These are phyloP conservation scores for Beauveria caledonica DNA, from an alignment of 2,329 filamentous ascomycete genomes.

Conservation along the genomic window DNA sequence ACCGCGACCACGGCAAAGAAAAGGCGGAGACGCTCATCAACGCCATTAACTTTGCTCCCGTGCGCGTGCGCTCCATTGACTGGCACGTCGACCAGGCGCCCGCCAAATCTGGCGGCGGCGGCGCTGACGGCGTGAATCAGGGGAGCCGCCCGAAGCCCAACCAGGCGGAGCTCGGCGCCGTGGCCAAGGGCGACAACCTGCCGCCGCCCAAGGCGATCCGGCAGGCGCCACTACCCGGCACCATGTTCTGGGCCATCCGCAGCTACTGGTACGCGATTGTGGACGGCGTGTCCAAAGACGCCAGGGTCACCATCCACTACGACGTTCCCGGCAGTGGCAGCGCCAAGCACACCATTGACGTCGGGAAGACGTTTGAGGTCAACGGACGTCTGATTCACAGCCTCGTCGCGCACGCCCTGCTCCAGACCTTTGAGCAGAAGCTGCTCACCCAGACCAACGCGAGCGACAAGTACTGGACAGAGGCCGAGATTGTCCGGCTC, in stretches of 20 bases:
- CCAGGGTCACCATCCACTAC: not conserved
- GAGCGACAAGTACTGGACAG: not conserved
- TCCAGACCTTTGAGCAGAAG: not conserved
- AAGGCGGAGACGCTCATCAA: not conserved
- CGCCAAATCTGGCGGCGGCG: not conserved
- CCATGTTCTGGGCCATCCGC: not conserved
- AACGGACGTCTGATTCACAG: not conserved
- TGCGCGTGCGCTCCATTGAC: not conserved
- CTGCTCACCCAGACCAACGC: not conserved
- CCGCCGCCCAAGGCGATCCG: not conserved
- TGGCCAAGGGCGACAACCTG: too few species aligned
- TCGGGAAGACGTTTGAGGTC: not conserved
- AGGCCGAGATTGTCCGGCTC: not conserved
- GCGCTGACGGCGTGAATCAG: not conserved
- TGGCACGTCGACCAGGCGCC: not conserved
- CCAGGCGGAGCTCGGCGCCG: too few species aligned
- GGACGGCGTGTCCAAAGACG: not conserved
- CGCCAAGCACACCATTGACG: not conserved
- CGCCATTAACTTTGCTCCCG: not conserved
- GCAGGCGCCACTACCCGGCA: not conserved
- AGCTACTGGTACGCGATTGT: not conserved
- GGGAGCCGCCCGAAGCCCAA: too few species aligned
- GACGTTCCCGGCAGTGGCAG: not conserved
- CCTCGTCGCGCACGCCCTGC: not conserved
- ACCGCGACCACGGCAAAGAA: not conserved